Evolutionary conservation across 345 rosid genomes (phyloP).

Genomic region (Camelina neglecta): DNA sequence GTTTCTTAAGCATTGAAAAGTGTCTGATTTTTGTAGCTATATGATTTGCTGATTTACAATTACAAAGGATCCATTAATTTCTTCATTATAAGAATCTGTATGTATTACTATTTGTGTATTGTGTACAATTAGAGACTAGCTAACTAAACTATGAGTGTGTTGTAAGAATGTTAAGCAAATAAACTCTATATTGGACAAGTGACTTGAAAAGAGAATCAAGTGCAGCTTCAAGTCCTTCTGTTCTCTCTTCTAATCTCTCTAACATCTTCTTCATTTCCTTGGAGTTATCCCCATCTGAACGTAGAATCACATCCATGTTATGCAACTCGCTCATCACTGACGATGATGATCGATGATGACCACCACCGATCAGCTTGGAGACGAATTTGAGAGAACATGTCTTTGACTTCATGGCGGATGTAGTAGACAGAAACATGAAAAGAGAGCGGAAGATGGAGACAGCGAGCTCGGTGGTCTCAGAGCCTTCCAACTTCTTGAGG

Average conservation of each 20-base stretch:
- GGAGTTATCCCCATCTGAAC: conserved; percentile 27
- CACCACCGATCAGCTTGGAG: conserved; percentile 44
- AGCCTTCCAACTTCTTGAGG: conserved; percentile 50
- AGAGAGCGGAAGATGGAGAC: conserved; percentile 49
- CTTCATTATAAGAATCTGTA: conserved; percentile 4
- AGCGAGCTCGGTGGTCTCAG: conserved; percentile 11
- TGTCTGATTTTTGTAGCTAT: background rate
- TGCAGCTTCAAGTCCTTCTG: conserved; percentile 55
- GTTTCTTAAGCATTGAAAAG: background rate
- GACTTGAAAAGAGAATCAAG: conserved; percentile 55
- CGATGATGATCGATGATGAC: conserved; percentile 22
- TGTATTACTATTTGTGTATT: conserved; percentile 19
- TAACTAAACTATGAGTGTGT: conserved; percentile 29
- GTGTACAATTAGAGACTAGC: conserved; percentile 40
- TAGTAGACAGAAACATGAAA: conserved; percentile 50
- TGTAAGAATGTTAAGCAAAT: conserved; percentile 58
- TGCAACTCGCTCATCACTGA: conserved; percentile 48
- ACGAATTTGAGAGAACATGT: conserved; percentile 54
- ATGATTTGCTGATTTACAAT: background rate
- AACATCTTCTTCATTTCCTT: conserved; percentile 40
- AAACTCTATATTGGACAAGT: conserved; percentile 56
- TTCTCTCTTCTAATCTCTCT: conserved; percentile 42
- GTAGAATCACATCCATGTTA: conserved; percentile 47
- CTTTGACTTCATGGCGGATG: conserved; percentile 33
- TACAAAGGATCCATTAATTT: background rate